Conservation (phyloP, 2,329 filamentous ascomycete species). For the Diaporthe batatas region DNA sequence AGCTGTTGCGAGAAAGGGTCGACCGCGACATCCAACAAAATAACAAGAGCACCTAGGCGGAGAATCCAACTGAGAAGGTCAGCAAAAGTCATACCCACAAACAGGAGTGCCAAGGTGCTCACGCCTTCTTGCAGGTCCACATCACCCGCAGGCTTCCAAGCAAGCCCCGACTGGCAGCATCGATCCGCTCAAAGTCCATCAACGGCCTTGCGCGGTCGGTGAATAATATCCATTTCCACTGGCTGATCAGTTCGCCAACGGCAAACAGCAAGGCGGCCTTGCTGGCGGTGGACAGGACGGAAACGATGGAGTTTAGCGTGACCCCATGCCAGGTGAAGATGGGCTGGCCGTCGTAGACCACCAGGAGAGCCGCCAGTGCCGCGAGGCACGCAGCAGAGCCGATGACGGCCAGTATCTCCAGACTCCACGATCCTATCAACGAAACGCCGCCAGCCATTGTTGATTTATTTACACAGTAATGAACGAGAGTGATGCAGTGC, state of each 20-base stretch:
- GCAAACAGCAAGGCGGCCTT: conserved; percentile 24
- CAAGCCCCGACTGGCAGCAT: conserved; percentile 30
- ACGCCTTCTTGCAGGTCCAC: conserved; percentile 15
- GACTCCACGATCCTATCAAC: neutral
- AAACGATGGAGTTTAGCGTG: conserved; percentile 30
- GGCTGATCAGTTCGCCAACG: conserved; percentile 24
- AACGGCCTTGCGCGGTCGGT: neutral
- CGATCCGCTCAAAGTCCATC: conserved; percentile 36
- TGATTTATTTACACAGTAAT: no score
- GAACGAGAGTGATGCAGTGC: neutral
- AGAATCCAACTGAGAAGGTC: neutral
- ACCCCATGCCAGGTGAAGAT: conserved; percentile 32
- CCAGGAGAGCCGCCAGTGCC: neutral
- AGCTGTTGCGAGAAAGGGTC: conserved; percentile 37
- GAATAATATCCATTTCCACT: conserved; percentile 38
- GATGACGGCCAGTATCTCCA: conserved; percentile 20
- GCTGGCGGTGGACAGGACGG: conserved; percentile 25
- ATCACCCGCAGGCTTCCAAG: conserved; percentile 29
- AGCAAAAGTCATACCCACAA: neutral
- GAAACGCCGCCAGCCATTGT: neutral
- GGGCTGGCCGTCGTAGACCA: conserved; percentile 1
- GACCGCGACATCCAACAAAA: conserved; percentile 17
- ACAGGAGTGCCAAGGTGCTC: neutral
- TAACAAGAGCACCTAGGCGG: conserved; percentile 28
- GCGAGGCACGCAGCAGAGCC: conserved; percentile 8